Percentiles rank a stretch among this genome's conserved stretches.
Evolutionary conservation across 495 filamentous ascomycete genomes (phyloP).

Genomic region (Schizothecium vesticola): DNA sequence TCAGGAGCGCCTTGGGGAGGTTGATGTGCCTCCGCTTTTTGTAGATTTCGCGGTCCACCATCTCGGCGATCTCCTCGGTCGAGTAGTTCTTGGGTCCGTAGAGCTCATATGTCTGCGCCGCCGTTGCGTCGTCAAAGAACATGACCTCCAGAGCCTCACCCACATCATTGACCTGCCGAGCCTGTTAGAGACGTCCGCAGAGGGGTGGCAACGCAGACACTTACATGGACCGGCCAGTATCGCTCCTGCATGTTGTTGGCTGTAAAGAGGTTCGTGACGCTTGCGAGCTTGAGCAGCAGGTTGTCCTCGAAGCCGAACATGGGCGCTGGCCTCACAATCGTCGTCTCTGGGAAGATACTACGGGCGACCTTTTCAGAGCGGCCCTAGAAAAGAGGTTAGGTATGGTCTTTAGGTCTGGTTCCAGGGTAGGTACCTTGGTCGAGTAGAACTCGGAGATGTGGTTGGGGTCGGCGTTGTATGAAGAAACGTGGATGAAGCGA

Average conservation of each 20-base stretch:
- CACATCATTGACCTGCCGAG: conserved; percentile 71
- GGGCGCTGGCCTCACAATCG: conserved; percentile 90
- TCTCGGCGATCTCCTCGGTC: conserved; percentile 73
- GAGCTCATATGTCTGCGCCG: conserved; percentile 87
- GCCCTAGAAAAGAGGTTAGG: conserved; percentile 42
- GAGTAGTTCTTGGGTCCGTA: conserved; percentile 93
- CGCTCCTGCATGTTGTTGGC: conserved; percentile 89
- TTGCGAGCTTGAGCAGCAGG: conserved; percentile 80
- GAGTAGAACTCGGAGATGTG: conserved; percentile 82
- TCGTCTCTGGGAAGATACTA: conserved; percentile 94
- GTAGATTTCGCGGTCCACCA: conserved; percentile 88
- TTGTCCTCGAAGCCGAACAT: conserved; percentile 93
- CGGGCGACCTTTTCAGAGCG: conserved; percentile 78
- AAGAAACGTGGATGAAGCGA: conserved; percentile 94
- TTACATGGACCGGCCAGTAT: conserved; percentile 86
- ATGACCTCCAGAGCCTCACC: conserved; percentile 82
- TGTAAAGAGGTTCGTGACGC: conserved; percentile 72
- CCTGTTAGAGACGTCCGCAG: not conserved
- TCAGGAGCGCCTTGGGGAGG: conserved; percentile 71
- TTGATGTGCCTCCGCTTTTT: conserved; percentile 90
- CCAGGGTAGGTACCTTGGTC: conserved; percentile 61
- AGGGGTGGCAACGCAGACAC: conserved; percentile 20
- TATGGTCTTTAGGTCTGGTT: not conserved
- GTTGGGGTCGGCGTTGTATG: conserved; percentile 77
- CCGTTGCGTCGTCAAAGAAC: conserved; percentile 82